Evolutionary conservation across 768 basidiomycete species (phyloP).

Genomic region (Phlegmacium glaucopus): DNA sequence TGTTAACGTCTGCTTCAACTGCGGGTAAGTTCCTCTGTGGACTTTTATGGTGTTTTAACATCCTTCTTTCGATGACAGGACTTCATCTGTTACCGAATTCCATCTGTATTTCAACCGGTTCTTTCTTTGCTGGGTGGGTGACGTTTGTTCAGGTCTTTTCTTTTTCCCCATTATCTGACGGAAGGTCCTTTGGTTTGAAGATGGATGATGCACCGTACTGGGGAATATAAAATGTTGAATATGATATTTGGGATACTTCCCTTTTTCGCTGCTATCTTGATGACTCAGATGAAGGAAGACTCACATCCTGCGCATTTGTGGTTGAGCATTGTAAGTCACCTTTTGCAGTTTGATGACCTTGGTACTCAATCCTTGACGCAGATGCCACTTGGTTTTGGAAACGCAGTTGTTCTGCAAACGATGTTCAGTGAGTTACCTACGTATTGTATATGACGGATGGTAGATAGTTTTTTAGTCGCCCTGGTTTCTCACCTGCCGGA

Average conservation of each 20-base stretch:
- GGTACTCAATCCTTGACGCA: conserved; percentile 16
- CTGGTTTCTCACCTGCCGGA: conserved; percentile 63
- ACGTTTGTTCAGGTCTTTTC: too few species aligned
- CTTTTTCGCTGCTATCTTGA: conserved; percentile 49
- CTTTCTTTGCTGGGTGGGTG: conserved; percentile 55
- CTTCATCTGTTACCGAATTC: conserved; percentile 62
- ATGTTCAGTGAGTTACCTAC: conserved; percentile 50
- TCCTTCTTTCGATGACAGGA: conserved; percentile 29
- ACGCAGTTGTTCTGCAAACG: conserved; percentile 69
- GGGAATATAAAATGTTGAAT: conserved; percentile 59
- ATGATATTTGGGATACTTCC: conserved; percentile 62
- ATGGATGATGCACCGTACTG: conserved; percentile 66
- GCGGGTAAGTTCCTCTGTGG: conserved; percentile 24
- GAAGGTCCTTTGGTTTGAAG: conserved; percentile 1
- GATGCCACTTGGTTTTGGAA: conserved; percentile 73
- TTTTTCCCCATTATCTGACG: background rate
- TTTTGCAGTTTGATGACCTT: background rate
- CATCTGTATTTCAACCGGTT: conserved; percentile 56
- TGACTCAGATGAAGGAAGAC: conserved; percentile 46
- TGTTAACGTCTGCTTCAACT: conserved; percentile 61
- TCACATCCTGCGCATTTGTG: conserved; percentile 49
- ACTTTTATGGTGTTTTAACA: too few species aligned
- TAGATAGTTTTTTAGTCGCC: conserved; percentile 47
- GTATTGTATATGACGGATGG: conserved; percentile 9
- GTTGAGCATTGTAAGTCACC: conserved; percentile 53